Evolutionary conservation across 2,329 filamentous ascomycete species (phyloP).

Genomic region (Trichoderma sp.): DNA sequence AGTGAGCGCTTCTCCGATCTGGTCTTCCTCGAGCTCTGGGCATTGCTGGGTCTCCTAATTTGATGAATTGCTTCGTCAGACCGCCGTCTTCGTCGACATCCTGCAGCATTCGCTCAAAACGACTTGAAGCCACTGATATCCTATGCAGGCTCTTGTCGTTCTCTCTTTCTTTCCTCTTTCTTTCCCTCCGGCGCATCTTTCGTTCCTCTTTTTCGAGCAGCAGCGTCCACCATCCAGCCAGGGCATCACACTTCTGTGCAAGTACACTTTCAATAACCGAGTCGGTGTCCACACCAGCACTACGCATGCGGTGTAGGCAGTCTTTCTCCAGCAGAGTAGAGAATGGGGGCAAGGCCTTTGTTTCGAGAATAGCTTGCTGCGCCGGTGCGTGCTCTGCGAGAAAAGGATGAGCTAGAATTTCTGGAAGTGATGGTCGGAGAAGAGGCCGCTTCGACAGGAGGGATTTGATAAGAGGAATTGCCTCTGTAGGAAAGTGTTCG

Average conservation of each 20-base stretch:
- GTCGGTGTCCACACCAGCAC: constrained; percentile 91
- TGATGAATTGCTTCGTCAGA: constrained; percentile 45
- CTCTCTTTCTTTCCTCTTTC: constrained; percentile 82
- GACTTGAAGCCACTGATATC: constrained; percentile 84
- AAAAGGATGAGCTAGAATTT: constrained; percentile 86
- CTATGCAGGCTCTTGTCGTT: constrained; percentile 71
- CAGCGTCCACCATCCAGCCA: constrained; percentile 95
- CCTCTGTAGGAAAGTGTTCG: constrained; percentile 73
- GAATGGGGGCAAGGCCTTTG: constrained; percentile 79
- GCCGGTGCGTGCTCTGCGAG: constrained; percentile 81
- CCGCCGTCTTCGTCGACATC: constrained; percentile 77
- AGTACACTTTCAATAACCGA: constrained; percentile 91
- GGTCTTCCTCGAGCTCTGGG: constrained; percentile 73
- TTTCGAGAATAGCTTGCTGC: constrained; percentile 84
- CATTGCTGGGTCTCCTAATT: constrained; percentile 42
- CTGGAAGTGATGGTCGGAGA: constrained; percentile 74
- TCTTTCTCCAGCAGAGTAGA: constrained; percentile 85
- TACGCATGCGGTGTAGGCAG: constrained; percentile 86
- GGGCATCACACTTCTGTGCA: constrained; percentile 80
- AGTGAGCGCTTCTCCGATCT: constrained; percentile 70
- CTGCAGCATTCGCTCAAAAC: constrained; percentile 72
- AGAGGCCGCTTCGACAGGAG: constrained; percentile 91
- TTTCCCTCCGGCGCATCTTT: constrained; percentile 76
- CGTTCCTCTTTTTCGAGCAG: constrained; percentile 91
- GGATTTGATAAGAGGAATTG: constrained; percentile 70